Evolutionary conservation across 306 rosid genomes (phyloP).

Genomic region (Ormosia semicastrata): DNA sequence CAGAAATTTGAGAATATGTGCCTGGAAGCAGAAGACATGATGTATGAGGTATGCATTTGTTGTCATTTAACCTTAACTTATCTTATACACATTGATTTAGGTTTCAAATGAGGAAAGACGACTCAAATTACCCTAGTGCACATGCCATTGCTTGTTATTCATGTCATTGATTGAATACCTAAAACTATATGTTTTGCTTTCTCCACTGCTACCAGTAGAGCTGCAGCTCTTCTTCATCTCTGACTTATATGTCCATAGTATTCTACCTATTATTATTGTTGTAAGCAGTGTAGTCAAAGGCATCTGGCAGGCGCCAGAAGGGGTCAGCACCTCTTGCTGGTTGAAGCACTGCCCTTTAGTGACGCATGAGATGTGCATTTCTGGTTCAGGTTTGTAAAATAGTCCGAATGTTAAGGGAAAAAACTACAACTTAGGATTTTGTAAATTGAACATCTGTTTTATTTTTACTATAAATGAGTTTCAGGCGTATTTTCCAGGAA

Average conservation of each 20-base stretch:
- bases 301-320: background rate
- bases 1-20: conserved; percentile 85
- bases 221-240: background rate
- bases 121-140: background rate
- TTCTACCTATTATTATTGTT: background rate
- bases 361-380: background rate
- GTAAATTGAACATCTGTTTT: background rate
- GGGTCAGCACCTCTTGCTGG: background rate
- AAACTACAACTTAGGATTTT: background rate
- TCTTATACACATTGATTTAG: background rate
- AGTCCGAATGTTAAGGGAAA: background rate
- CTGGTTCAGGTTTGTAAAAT: background rate
- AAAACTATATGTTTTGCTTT: background rate
- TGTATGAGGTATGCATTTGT: conserved; percentile 63
- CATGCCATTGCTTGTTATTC: background rate
- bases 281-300: background rate
- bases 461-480: background rate
- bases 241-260: background rate
- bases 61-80: conserved; percentile 10
- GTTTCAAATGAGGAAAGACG: background rate
- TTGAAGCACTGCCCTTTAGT: background rate
- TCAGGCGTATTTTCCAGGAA: background rate
- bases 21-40: conserved; percentile 78
- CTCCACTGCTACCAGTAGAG: background rate
- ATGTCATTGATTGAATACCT: conserved; percentile 6